Conservation (phyloP, 495 filamentous ascomycete genomes). For the Penicillium salamii region DNA sequence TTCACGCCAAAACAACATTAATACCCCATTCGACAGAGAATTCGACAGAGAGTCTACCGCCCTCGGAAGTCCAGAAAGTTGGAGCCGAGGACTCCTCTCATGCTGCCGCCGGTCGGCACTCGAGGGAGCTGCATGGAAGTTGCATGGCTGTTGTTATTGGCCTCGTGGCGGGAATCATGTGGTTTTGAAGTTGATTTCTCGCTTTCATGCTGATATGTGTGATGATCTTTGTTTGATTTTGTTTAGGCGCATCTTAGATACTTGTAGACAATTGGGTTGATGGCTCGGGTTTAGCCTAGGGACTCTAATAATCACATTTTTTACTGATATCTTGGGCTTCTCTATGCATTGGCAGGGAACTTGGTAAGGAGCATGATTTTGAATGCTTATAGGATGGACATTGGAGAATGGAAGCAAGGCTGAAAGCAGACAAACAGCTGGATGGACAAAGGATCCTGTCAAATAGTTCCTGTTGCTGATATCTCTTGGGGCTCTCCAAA, state of each 20-base stretch:
- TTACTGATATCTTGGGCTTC: too few species aligned
- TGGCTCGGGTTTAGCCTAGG: constrained; percentile 25
- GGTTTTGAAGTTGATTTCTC: constrained; percentile 26
- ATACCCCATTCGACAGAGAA: background rate
- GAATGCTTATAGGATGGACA: too few species aligned
- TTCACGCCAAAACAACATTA: background rate
- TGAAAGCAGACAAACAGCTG: too few species aligned
- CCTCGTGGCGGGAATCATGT: constrained; percentile 40
- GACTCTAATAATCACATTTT: constrained; percentile 18
- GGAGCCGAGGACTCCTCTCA: constrained; percentile 23
- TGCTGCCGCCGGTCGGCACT: constrained; percentile 22
- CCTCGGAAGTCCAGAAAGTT: constrained; percentile 6
- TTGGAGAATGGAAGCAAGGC: too few species aligned
- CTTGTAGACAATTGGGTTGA: constrained; percentile 15
- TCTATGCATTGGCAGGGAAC: too few species aligned
- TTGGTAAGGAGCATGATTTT: too few species aligned
- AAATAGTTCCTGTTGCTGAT: too few species aligned
- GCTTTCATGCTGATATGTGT: constrained; percentile 16
- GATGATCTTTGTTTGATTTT: constrained; percentile 21
- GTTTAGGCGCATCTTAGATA: constrained; percentile 10
- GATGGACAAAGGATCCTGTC: too few species aligned
- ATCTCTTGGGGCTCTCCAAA: too few species aligned
- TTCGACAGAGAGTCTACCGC: background rate
- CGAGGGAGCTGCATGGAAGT: constrained; percentile 35
- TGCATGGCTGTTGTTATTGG: constrained; percentile 46